Evolutionary conservation across 805 yeast genomes (phyloP).

Genomic region (Debaryomyces hansenii): DNA sequence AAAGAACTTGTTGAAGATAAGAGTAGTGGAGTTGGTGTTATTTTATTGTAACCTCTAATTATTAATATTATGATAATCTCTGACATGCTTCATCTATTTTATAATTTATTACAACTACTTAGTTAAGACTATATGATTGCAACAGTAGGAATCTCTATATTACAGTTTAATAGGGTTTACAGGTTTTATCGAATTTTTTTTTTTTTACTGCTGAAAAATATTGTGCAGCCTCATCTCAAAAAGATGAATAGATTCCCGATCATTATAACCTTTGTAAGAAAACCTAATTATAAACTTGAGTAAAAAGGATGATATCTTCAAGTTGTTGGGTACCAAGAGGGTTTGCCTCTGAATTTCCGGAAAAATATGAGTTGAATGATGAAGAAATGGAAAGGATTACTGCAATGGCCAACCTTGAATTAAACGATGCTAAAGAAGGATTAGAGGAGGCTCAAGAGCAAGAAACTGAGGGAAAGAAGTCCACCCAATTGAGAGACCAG

Average conservation of each 20-base stretch:
- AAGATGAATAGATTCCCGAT: background rate
- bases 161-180: background rate
- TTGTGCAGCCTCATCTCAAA: slow-evolving; percentile 5
- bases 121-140: background rate
- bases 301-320: slow-evolving; percentile 73
- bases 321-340: slow-evolving; percentile 97
- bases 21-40: slow-evolving; percentile 87
- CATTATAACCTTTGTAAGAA: background rate
- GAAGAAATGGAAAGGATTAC: slow-evolving; percentile 90
- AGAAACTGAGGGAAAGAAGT: slow-evolving; percentile 21
- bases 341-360: slow-evolving; percentile 89
- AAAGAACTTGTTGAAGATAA: slow-evolving; percentile 52
- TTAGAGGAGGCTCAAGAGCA: slow-evolving; percentile 48
- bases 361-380: slow-evolving; percentile 82
- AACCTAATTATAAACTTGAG: background rate
- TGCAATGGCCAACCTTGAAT: slow-evolving; percentile 78
- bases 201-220: background rate
- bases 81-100: background rate
- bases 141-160: background rate
- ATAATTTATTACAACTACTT: background rate
- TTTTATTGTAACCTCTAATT: slow-evolving; percentile 54
- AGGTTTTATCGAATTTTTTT: slow-evolving; percentile 3
- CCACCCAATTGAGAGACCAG: slow-evolving; percentile 45
- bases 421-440: slow-evolving; percentile 72
- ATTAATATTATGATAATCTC: background rate